Conservation (phyloP, 2,329 filamentous ascomycete genomes). For the Talaromyces amestolkiae region DNA sequence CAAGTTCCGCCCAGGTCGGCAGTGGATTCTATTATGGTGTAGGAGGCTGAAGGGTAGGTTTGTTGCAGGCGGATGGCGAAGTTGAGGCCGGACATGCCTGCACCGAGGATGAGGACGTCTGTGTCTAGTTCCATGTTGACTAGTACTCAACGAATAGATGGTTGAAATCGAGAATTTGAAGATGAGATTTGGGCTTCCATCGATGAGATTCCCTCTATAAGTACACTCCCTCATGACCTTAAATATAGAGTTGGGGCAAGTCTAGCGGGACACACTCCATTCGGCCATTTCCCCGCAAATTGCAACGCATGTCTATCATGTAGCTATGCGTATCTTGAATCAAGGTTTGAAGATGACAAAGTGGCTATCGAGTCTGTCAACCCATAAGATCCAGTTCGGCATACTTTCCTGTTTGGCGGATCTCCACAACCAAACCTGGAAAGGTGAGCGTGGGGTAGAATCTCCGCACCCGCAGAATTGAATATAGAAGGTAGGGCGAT, state of each 20-base stretch:
- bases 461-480: not conserved
- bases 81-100: conserved; percentile 49
- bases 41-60: conserved; percentile 38
- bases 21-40: conserved; percentile 47
- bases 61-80: conserved; percentile 48
- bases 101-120: conserved; percentile 52
- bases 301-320: not conserved
- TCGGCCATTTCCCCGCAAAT: not conserved
- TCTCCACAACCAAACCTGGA: not conserved
- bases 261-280: not conserved
- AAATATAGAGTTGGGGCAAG: not conserved
- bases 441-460: not conserved
- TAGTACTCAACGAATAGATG: not conserved
- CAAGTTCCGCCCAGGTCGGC: conserved; percentile 39
- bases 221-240: not conserved
- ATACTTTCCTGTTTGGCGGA: not conserved
- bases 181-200: not conserved
- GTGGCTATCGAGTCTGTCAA: not conserved
- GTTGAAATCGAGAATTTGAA: not conserved
- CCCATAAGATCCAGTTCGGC: not conserved
- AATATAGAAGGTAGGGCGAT: not conserved
- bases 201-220: not conserved
- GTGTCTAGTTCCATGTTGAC: conserved; percentile 20
- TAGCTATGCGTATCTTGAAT: not conserved
- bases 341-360: not conserved